A percentile compares a stretch with the other conserved stretches of the same genome.
These are phyloP conservation scores for Naganishia sp. DNA, from an alignment of 1,284 basidiomycete species.

Conservation along the genomic window DNA sequence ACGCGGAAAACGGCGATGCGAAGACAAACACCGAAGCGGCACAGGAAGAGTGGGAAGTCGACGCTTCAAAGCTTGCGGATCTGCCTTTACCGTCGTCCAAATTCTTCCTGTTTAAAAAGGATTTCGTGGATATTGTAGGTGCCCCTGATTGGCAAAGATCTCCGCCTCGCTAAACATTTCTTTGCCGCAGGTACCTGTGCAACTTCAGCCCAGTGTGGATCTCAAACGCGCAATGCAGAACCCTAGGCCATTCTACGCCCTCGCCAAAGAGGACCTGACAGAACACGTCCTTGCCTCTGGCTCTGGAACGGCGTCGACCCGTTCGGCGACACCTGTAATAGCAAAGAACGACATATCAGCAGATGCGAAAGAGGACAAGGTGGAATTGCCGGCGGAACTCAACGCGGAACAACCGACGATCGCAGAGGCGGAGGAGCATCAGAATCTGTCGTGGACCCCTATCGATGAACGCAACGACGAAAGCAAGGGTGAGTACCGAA, in stretches of 20 bases:
- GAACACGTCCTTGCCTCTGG: background rate
- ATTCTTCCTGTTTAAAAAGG: conserved; percentile 13
- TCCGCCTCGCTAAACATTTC: background rate
- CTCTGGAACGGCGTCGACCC: background rate
- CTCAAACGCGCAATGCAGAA: conserved; percentile 22
- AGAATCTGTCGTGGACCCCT: background rate
- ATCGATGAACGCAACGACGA: no score
- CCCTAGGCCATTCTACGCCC: background rate
- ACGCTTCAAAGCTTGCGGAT: background rate
- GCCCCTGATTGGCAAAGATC: background rate
- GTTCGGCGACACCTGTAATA: background rate
- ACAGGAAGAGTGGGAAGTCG: background rate
- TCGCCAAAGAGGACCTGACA: background rate
- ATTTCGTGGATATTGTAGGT: conserved; percentile 28
- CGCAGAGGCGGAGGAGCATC: background rate
- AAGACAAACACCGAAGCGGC: background rate
- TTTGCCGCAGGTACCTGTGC: background rate
- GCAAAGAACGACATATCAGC: background rate
- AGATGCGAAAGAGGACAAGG: background rate
- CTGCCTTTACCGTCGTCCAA: conserved; percentile 28
- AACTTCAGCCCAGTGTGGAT: background rate
- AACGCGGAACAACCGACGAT: background rate
- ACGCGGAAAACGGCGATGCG: background rate
- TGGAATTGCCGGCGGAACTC: background rate
- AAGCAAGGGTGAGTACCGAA: background rate